These are phyloP conservation scores for Phaffia australis DNA, from an alignment of 768 basidiomycete genomes.

Conservation along the genomic window DNA sequence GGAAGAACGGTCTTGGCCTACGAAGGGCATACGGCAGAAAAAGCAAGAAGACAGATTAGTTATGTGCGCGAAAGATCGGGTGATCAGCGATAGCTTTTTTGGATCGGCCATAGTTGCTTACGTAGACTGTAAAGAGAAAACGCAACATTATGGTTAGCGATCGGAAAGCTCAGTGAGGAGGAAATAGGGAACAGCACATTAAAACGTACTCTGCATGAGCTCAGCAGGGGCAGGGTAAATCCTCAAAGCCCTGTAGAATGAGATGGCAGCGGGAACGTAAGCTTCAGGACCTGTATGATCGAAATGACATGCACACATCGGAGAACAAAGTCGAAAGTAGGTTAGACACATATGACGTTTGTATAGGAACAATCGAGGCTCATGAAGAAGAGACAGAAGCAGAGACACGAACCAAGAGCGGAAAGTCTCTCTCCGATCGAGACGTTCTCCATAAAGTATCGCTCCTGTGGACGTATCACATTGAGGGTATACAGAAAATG, in stretches of 20 bases:
- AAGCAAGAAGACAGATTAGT: too few relatives aligned
- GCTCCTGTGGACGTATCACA: conserved; percentile 44
- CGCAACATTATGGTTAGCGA: too few relatives aligned
- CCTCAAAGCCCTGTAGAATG: conserved; percentile 84
- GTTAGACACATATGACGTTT: conserved; percentile 3
- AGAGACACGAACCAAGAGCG: conserved; percentile 50
- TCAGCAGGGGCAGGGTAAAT: conserved; percentile 93
- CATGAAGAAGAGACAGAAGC: not conserved
- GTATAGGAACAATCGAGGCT: not conserved
- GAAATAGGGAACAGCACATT: too few relatives aligned
- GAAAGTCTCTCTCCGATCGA: conserved; percentile 75
- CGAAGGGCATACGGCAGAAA: too few relatives aligned
- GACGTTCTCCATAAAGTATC: conserved; percentile 84
- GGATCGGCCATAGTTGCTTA: too few relatives aligned
- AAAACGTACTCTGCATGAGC: conserved; percentile 57
- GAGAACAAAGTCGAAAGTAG: not conserved
- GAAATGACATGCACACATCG: not conserved
- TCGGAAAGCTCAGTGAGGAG: too few relatives aligned
- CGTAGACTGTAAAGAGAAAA: too few relatives aligned
- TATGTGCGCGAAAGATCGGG: too few relatives aligned
- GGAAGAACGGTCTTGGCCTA: too few relatives aligned
- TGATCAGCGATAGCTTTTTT: too few relatives aligned
- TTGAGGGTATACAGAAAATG: not conserved
- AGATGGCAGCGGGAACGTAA: conserved; percentile 67
- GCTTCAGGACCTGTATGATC: conserved; percentile 55